Evolutionary conservation across 768 basidiomycete genomes (phyloP), one percentile per base, ranked within the genome.

Genomic region (Ramaria sp.): DNA sequence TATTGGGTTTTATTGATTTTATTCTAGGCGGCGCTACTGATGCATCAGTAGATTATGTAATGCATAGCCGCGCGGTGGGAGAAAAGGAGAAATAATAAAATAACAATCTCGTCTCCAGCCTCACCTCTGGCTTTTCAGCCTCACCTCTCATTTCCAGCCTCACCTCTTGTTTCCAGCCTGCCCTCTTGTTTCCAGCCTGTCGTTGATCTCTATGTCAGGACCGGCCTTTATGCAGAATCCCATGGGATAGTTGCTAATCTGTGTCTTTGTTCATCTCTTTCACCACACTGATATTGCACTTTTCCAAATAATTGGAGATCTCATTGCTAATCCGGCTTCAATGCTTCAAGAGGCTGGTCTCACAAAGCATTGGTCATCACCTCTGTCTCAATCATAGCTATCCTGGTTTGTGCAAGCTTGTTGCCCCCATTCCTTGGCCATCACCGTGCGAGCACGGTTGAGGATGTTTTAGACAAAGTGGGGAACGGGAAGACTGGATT

Each of bases 181-280:
- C n/a, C n/a, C n/a, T n/a, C n/a, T n/a, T n/a, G n/a, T n/a, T n/a
- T n/a, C n/a, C 20, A 24, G 13, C 24, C 1, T 7, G 22, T 16
- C 18, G 3, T 13, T 47, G 25, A 47, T 47, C n/a, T 24, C 12
- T 27, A 13, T 27, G 24, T 32, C 57, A 91, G 88, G 83, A 96
- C 92, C 13, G 93, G 93, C 2, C 74, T 95, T 3, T 78, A 90
- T 63, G 86, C 87, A 0, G 90, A 94, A 66, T 86, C 87, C 20
- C 90, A 95, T 65, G 92, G 92, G 12, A 91, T 96, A 44, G 78
- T 96, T 22, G 92, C 80, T 12, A 96, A 95, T 62, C 88, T 90
- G 62, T 22, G 78, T 64, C 2, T 24, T 43, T 15, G n/a, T 30
- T 22, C 36, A 50, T 61, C 42, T 27, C 34, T 3, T 48, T 16